Conservation (phyloP, 306 rosid species). For the Castanea crenata region DNA sequence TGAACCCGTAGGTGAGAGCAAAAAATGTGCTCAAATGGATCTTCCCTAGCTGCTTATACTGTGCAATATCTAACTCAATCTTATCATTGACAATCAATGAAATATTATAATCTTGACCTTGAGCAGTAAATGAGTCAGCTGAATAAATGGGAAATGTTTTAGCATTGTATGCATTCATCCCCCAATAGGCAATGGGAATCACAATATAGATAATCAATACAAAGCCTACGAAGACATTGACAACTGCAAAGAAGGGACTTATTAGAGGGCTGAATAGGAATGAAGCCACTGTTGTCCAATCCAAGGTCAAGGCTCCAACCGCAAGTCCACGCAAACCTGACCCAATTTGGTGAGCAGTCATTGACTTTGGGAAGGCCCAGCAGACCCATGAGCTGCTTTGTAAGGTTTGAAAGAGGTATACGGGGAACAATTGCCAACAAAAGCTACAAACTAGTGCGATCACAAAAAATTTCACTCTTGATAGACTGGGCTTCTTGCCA, state of each 20-base stretch:
- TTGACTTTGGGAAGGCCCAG: conserved; percentile 75
- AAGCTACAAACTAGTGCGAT: conserved; percentile 69
- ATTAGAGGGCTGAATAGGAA: conserved; percentile 77
- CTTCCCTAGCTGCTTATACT: conserved; percentile 56
- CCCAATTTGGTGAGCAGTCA: conserved; percentile 77
- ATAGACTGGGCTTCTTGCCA: conserved; percentile 13
- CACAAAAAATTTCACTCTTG: conserved; percentile 63
- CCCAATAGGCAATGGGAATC: conserved; percentile 70
- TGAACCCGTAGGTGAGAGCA: conserved; percentile 67
- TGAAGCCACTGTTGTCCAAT: conserved; percentile 72
- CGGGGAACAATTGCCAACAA: conserved; percentile 62
- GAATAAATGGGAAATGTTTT: conserved; percentile 68
- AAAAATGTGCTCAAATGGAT: conserved; percentile 65
- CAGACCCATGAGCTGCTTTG: conserved; percentile 75
- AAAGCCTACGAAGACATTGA: conserved; percentile 56
- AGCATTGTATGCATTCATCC: conserved; percentile 50
- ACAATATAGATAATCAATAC: conserved; percentile 39
- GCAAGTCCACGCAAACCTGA: conserved; percentile 80
- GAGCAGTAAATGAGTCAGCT: conserved; percentile 53
- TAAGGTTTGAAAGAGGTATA: conserved; percentile 71
- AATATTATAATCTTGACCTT: conserved; percentile 55
- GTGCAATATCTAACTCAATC: conserved; percentile 47
- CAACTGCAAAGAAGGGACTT: conserved; percentile 71
- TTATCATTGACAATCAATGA: conserved; percentile 58
- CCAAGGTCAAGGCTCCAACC: conserved; percentile 69